Base-by-base conservation (phyloP, 2,329 filamentous ascomycete species). In the Arthroderma sp. region DNA sequence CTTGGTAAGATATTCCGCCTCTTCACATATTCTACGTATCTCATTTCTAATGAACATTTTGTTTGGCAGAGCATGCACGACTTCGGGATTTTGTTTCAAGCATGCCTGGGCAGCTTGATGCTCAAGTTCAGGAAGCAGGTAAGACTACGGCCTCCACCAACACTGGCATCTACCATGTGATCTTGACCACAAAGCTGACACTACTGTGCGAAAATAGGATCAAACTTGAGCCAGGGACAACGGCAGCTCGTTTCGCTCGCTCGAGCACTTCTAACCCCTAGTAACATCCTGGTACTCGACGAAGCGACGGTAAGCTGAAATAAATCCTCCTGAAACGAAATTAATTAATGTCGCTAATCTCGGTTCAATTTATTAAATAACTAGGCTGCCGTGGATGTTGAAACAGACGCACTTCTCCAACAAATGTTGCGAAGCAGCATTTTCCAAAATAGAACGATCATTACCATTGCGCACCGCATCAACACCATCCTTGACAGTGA, bases 401-500 rank as follows among this genome's bases (percentile, higher is more conserved):
- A 81, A 62, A 82, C 78, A 1, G 77, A 82, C 60, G 73, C 75
- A 38, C 65, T 81, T 65, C 66, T 81, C 46, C 78, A 81, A 61
- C 71, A 73, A 32, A 81, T 78, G 15, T 61, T 81, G 40, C 71
- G 78, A 46, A 78, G 73, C 57, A 74, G 65, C 55, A 72, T 79
- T 61, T 98, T 98, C 68, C 75, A 81, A 49, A 86, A 95, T 64
- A 80, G 86, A 44, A 98, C 91, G 33, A 96, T 98, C 64, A 94
- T 98, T 64, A 98, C 91, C 1, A 94, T 98, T 57, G 91, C 91
- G 28, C 91, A 98, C 69, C 81, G 91, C 45, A 94, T 98, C 69
- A 96, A 96, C 68, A 98, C 91, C 7, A 96, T 98, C 56, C 74
- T 98, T 9, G 78, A 82, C 57, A 79, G 75, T 49, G 89, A 98